phyloP scores from a whole-genome alignment of 106 monocot genomes.

The Apostasia ramifera region DNA sequence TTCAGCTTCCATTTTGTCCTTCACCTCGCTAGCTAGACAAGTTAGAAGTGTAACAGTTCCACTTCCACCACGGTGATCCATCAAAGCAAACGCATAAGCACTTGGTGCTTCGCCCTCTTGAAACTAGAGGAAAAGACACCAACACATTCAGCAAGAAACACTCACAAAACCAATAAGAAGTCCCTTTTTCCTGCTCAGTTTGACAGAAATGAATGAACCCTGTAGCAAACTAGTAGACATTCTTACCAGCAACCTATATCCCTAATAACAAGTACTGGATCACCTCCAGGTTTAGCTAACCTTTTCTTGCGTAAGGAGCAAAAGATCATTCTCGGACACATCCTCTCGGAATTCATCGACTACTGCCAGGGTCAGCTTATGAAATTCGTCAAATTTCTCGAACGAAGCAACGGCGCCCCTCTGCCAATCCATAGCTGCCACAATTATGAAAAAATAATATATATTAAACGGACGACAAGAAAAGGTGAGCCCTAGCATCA shows the following conservation, averaged over 20 bases:
- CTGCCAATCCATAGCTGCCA: slow-evolving; percentile 34
- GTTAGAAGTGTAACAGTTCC: slow-evolving; percentile 44
- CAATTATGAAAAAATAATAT: background rate
- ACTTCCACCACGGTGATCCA: slow-evolving; percentile 57
- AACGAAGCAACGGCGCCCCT: slow-evolving; percentile 48
- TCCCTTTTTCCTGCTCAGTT: background rate
- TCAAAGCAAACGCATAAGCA: slow-evolving; percentile 81
- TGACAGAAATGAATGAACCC: background rate
- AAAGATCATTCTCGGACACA: slow-evolving; percentile 83
- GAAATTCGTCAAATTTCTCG: slow-evolving; percentile 54
- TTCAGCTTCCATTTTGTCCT: slow-evolving; percentile 34
- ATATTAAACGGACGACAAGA: background rate
- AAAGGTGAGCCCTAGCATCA: background rate
- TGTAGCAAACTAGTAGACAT: background rate
- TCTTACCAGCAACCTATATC: no score
- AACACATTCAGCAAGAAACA: background rate
- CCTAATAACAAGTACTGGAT: no score
- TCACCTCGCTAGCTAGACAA: slow-evolving; percentile 59
- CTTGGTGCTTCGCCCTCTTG: slow-evolving; percentile 43
- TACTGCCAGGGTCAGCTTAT: slow-evolving; percentile 52
- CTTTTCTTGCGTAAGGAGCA: slow-evolving; percentile 71
- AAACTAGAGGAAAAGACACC: slow-evolving; percentile 45
- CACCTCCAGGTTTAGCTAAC: slow-evolving; percentile 12
- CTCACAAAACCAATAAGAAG: background rate
- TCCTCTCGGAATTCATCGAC: slow-evolving; percentile 49